Evolutionary conservation across 2,329 filamentous ascomycete species (phyloP), one percentile per base, ranked within the genome.

Genomic region (Botrytis hyacinthi): DNA sequence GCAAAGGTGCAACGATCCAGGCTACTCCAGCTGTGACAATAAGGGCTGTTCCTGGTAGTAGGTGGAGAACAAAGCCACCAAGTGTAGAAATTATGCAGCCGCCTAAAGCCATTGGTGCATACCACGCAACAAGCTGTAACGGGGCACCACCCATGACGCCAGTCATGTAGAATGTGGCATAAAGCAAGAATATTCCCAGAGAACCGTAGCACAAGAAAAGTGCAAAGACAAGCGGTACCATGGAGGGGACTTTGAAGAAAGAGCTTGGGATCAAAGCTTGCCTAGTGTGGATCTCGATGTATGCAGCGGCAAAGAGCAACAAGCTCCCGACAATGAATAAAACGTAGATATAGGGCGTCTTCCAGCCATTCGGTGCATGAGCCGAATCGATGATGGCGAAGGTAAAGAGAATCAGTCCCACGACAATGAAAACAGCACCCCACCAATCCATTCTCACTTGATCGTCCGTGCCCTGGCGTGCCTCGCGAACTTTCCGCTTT

Each of bases 311-410:
- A 1, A 82, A 82, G 1, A 96, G 83, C 12, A 91, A 81, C 0
- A 93, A 73, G 9, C 87, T 82, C 0, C 93, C 93, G 1, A 92
- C 57, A 4, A 90, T 82, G 65, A 95, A 87, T 0, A 89, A 88
- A 16, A 90, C 83, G 59, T 88, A 87, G 54, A 95, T 90, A 76
- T 94, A 93, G 1, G 91, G 90, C 0, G 91, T 93, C n/a, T 82
- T 84, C 92, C 93, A 95, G 2, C 90, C 88, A 4, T 89, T 80
- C 0, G 90, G 87, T 0, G 91, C 91, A 80, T 93, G 89, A 0
- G 90, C 87, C 12, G 90, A 90, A 66, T 93, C 90, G 0, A 92
- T 94, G 70, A 96, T 87, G 0, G 92, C 91, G 78, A 91, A 95
- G 0, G 94, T 90, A 76, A 93, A 84, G 40, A 96, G 85, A 2